Conservation (phyloP, 2,329 filamentous ascomycete genomes). For the Aspergillus latus region DNA sequence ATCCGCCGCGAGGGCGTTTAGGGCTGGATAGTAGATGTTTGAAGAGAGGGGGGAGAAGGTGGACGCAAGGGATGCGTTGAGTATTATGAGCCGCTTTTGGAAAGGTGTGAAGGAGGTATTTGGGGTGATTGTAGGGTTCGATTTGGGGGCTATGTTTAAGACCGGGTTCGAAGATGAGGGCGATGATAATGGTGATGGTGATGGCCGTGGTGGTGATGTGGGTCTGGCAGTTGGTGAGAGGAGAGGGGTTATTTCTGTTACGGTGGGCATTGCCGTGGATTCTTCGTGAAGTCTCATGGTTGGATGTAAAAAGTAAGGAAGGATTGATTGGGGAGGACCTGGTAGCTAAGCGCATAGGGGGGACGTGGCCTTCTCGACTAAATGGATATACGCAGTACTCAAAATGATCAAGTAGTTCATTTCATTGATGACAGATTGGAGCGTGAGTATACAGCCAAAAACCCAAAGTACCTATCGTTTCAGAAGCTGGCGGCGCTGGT, state of each 20-base stretch:
- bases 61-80: conserved; percentile 41
- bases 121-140: conserved; percentile 23
- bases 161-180: background rate
- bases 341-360: no score
- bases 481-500: background rate
- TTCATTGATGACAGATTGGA: background rate
- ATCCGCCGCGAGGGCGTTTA: conserved; percentile 35
- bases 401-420: background rate
- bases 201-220: background rate
- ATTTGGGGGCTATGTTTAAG: background rate
- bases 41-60: conserved; percentile 46
- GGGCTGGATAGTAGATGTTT: conserved; percentile 47
- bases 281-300: background rate
- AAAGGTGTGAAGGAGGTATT: conserved; percentile 27
- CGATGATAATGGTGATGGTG: background rate
- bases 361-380: no score
- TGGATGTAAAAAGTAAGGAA: background rate
- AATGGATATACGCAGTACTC: background rate
- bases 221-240: background rate
- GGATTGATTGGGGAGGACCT: no score
- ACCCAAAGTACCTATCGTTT: background rate
- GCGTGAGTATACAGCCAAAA: background rate
- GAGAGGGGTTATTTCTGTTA: conserved; percentile 22
- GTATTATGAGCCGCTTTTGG: conserved; percentile 39
- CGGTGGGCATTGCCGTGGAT: background rate